A percentile compares a stretch with the other conserved stretches of the same genome.
phyloP scores from a whole-genome alignment of 345 rosid genomes.

The Brassica carinata region DNA sequence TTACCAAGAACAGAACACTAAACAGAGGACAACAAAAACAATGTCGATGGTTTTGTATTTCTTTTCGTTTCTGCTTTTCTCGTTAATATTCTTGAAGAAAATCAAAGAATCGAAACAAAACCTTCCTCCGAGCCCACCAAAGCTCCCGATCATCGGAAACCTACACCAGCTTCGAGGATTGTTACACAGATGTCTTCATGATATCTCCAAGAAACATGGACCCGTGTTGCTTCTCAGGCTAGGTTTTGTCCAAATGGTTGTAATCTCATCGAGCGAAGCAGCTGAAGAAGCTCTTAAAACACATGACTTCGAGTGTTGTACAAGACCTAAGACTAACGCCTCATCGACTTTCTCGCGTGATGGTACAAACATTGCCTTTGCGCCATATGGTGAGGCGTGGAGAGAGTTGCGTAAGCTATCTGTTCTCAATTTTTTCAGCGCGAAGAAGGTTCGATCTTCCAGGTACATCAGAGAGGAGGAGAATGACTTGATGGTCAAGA shows the following conservation, averaged over 20 bases:
- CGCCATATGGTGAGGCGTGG: not conserved
- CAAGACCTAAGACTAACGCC: not conserved
- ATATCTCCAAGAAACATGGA: not conserved
- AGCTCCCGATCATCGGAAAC: slow-evolving; percentile 1
- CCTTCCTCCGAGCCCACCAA: not conserved
- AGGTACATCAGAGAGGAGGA: not conserved
- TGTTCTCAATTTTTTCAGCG: not conserved
- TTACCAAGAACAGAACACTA: not conserved
- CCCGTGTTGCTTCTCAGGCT: not conserved
- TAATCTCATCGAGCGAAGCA: not conserved
- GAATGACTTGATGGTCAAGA: slow-evolving; percentile 1
- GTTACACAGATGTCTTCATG: not conserved
- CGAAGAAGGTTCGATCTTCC: not conserved
- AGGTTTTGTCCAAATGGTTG: not conserved
- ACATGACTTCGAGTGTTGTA: not conserved
- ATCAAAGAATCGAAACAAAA: not conserved
- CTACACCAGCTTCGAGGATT: not conserved
- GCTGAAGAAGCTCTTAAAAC: not conserved
- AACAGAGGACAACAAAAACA: not conserved
- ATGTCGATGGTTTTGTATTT: not conserved
- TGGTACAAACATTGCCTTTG: not conserved
- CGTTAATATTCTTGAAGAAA: not conserved
- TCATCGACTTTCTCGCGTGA: not conserved
- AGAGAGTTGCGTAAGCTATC: not conserved
- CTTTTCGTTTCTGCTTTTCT: not conserved